Conservation (phyloP, 2,329 filamentous ascomycete species). For the Diplodia scrobiculata region DNA sequence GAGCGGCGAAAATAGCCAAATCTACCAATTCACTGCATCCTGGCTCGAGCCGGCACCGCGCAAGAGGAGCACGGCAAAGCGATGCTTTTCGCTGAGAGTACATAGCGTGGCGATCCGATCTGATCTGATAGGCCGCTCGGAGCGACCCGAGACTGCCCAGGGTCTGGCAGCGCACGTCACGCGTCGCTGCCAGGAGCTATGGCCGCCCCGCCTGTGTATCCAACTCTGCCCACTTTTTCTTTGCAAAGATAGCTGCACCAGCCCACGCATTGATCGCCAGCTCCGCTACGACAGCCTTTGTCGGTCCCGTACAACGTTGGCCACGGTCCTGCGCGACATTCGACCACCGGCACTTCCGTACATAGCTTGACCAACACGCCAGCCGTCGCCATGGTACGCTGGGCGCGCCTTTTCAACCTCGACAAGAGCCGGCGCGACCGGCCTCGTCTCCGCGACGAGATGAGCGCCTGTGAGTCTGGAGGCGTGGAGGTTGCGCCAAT, state of each 20-base stretch:
- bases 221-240: constrained; percentile 26
- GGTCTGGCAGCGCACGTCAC: constrained; percentile 20
- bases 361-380: constrained; percentile 3
- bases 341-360: background rate
- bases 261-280: constrained; percentile 12
- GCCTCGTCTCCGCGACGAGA: constrained; percentile 45
- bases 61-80: background rate
- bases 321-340: background rate
- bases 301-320: background rate
- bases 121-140: constrained; percentile 12
- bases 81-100: background rate
- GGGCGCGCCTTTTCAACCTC: constrained; percentile 43
- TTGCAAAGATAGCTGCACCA: background rate
- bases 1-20: constrained; percentile 14
- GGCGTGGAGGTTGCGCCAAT: background rate
- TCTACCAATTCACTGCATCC: constrained; percentile 5
- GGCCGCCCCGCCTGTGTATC: constrained; percentile 20
- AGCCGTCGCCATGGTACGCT: constrained; percentile 42
- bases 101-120: background rate
- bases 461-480: constrained; percentile 42
- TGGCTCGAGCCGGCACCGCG: background rate
- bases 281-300: background rate
- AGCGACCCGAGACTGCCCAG: constrained; percentile 5
- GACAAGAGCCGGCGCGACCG: constrained; percentile 45
- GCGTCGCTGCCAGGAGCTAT: constrained; percentile 25